phyloP scores from a whole-genome alignment of 2,329 filamentous ascomycete species.

The Karstenula rhodostoma region DNA sequence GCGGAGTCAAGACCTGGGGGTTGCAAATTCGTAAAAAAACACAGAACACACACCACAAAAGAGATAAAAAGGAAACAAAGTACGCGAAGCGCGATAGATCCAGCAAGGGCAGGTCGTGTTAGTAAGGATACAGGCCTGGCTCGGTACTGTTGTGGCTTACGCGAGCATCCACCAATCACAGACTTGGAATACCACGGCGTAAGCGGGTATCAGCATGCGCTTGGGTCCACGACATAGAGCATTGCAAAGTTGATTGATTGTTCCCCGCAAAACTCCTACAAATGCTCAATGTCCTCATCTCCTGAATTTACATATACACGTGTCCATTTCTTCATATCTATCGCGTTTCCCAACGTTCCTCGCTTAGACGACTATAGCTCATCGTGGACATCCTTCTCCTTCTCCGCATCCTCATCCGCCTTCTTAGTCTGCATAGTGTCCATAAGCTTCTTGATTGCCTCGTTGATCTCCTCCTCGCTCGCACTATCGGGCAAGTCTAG shows the following conservation, averaged over 20 bases:
- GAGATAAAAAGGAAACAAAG: not conserved
- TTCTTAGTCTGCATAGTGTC: slow-evolving; percentile 18
- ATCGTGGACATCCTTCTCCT: slow-evolving; percentile 27
- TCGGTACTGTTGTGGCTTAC: not conserved
- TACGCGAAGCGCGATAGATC: not conserved
- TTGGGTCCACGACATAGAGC: no score
- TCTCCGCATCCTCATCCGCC: slow-evolving; percentile 26
- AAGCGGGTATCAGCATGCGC: not conserved
- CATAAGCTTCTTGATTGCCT: slow-evolving; percentile 55
- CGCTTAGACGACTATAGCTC: slow-evolving; percentile 23
- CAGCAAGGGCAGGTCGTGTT: not conserved
- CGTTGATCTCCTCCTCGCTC: slow-evolving; percentile 56
- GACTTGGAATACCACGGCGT: not conserved
- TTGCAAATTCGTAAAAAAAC: not conserved
- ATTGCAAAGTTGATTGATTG: not conserved
- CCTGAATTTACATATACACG: slow-evolving; percentile 11
- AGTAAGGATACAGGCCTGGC: not conserved
- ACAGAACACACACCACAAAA: not conserved
- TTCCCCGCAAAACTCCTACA: slow-evolving; percentile 7
- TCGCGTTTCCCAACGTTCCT: not conserved
- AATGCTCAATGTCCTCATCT: slow-evolving; percentile 1
- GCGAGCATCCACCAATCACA: slow-evolving; percentile 1
- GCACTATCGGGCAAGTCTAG: slow-evolving; percentile 34
- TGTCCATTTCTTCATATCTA: not conserved
- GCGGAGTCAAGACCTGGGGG: no score